Evolutionary conservation across 2,329 filamentous ascomycete species (phyloP).

Genomic region (Beauveria asiatica): DNA sequence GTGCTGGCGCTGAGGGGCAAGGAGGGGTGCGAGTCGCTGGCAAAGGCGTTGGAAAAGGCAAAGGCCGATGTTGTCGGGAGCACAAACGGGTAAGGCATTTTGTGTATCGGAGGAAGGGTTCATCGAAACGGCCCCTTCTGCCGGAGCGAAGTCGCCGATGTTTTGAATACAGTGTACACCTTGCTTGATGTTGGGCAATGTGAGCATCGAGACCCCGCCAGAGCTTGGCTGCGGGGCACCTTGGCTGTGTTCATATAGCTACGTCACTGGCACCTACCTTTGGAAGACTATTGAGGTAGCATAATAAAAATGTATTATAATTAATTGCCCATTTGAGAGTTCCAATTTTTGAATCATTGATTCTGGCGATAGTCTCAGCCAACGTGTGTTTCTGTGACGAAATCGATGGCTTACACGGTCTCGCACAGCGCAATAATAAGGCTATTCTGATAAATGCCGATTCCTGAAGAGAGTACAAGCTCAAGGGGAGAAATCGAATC

Average conservation of each 20-base stretch:
- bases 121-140: neutral
- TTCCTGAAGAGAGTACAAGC: too few relatives aligned
- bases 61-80: slow-evolving; percentile 86
- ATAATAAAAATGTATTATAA: too few relatives aligned
- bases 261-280: neutral
- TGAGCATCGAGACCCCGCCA: slow-evolving; percentile 7
- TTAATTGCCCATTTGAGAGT: too few relatives aligned
- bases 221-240: slow-evolving; percentile 3
- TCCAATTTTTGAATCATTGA: too few relatives aligned
- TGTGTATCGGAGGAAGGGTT: too few relatives aligned
- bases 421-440: too few relatives aligned
- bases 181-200: neutral
- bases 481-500: too few relatives aligned
- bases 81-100: slow-evolving; percentile 82
- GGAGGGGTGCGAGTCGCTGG: slow-evolving; percentile 78
- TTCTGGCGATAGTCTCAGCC: too few relatives aligned
- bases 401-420: too few relatives aligned
- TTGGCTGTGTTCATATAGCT: neutral
- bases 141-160: neutral
- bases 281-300: too few relatives aligned
- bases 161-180: neutral
- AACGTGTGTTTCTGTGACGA: too few relatives aligned
- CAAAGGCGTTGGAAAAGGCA: slow-evolving; percentile 69
- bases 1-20: slow-evolving; percentile 76
- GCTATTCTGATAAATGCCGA: too few relatives aligned